phyloP scores from a whole-genome alignment of 768 basidiomycete genomes.

The Amanita rubescens region DNA sequence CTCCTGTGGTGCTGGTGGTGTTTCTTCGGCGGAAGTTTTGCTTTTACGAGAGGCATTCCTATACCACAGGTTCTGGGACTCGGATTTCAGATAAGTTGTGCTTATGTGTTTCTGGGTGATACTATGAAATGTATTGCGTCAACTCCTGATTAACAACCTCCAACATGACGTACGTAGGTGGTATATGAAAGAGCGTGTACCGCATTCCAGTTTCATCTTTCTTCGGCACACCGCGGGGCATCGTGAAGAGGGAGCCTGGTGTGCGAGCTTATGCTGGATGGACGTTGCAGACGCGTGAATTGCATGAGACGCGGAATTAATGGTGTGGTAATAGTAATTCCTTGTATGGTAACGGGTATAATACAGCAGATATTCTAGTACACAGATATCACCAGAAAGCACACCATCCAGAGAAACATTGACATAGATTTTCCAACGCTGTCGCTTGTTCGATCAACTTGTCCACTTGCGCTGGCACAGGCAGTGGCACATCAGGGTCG shows the following conservation, averaged over 20 bases:
- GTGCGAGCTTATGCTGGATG: not conserved
- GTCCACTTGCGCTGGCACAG: constrained; percentile 83
- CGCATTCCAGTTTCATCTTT: constrained; percentile 77
- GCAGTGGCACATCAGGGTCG: constrained; percentile 69
- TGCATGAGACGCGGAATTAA: not conserved
- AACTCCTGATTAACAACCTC: not conserved
- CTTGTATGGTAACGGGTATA: constrained; percentile 13
- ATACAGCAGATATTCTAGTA: constrained; percentile 9
- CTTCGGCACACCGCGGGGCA: constrained; percentile 81
- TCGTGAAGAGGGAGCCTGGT: constrained; percentile 17
- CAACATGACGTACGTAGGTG: constrained; percentile 47
- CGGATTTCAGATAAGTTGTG: constrained; percentile 71
- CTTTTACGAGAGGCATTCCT: constrained; percentile 53
- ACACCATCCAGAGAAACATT: constrained; percentile 96
- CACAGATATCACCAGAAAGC: constrained; percentile 57
- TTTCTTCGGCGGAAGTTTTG: constrained; percentile 37
- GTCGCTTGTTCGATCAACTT: constrained; percentile 91
- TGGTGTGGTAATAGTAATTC: constrained; percentile 6
- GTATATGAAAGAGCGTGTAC: constrained; percentile 77
- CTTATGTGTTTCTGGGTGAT: constrained; percentile 77
- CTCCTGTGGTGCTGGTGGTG: constrained; percentile 26
- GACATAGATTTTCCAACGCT: constrained; percentile 90
- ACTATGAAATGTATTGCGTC: constrained; percentile 26
- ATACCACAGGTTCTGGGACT: constrained; percentile 67
- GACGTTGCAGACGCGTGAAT: not conserved